These are phyloP conservation scores for Tetradesmus lagerheimii DNA, from an alignment of 139 green algal genomes.

Conservation along the genomic window DNA sequence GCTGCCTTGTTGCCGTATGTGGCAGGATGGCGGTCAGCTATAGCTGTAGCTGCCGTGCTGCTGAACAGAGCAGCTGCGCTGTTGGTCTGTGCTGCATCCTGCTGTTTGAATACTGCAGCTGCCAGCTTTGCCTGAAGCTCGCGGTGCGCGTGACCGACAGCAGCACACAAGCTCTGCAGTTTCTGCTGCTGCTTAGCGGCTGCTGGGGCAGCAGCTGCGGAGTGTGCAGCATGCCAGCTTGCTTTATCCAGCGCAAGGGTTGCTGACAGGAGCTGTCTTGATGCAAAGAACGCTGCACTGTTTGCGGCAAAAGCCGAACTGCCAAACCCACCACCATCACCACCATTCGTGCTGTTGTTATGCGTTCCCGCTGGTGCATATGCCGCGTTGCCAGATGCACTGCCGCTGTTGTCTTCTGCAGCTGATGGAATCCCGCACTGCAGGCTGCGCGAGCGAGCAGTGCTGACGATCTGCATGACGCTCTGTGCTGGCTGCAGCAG, in stretches of 20 bases:
- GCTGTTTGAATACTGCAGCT: conserved; percentile 22
- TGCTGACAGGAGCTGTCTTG: neutral
- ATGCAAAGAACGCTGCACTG: neutral
- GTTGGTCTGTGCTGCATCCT: neutral
- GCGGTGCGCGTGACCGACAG: neutral
- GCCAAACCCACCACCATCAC: neutral
- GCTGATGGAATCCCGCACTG: neutral
- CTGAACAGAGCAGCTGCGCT: neutral
- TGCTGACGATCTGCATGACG: neutral
- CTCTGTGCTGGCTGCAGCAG: neutral
- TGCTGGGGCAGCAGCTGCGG: neutral
- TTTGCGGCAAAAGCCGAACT: neutral
- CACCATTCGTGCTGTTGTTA: neutral
- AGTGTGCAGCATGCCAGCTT: neutral
- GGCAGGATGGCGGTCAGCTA: neutral
- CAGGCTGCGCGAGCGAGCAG: conserved; percentile 4
- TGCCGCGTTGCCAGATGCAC: neutral
- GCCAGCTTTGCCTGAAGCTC: conserved; percentile 2
- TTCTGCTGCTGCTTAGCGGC: neutral
- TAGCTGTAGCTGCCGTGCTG: neutral
- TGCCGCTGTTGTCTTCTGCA: neutral
- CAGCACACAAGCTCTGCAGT: neutral
- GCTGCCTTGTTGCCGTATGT: neutral
- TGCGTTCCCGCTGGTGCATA: neutral
- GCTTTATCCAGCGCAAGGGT: neutral